These are phyloP conservation scores for Diaporthe vexans DNA, from an alignment of 2,329 filamentous ascomycete genomes.

Conservation along the genomic window DNA sequence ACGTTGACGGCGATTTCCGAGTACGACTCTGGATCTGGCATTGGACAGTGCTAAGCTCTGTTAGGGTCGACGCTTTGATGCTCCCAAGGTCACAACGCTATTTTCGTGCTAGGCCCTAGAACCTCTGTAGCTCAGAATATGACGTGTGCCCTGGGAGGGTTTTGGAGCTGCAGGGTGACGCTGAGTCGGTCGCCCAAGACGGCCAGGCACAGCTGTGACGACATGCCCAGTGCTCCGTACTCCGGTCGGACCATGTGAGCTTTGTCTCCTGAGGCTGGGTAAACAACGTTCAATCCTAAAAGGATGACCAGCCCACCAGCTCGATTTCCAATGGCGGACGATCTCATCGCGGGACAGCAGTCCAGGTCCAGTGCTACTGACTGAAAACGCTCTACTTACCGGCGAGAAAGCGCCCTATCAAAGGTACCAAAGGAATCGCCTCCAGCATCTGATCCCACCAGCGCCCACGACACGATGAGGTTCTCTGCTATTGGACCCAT, in stretches of 20 bases:
- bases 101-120: not conserved
- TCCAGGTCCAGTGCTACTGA: too few relatives aligned
- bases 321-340: not conserved
- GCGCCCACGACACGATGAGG: slow-evolving; percentile 27
- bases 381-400: not conserved
- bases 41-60: not conserved
- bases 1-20: not conserved
- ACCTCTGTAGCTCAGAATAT: not conserved
- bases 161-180: not conserved
- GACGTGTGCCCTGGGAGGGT: slow-evolving; percentile 17
- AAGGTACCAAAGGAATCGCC: not conserved
- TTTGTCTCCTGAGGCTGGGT: not conserved
- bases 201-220: slow-evolving; percentile 11
- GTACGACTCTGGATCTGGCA: not conserved
- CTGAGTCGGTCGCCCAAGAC: slow-evolving; percentile 10
- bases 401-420: not conserved
- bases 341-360: not conserved
- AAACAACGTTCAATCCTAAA: not conserved
- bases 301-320: not conserved
- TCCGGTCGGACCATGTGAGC: not conserved
- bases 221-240: slow-evolving; percentile 13
- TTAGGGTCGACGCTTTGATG: slow-evolving; percentile 27
- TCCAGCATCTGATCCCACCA: not conserved
- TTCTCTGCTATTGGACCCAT: slow-evolving; percentile 31
- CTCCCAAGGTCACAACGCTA: not conserved